phyloP scores from a whole-genome alignment of 163 green algal genomes.

The Scenedesmus sp. region DNA sequence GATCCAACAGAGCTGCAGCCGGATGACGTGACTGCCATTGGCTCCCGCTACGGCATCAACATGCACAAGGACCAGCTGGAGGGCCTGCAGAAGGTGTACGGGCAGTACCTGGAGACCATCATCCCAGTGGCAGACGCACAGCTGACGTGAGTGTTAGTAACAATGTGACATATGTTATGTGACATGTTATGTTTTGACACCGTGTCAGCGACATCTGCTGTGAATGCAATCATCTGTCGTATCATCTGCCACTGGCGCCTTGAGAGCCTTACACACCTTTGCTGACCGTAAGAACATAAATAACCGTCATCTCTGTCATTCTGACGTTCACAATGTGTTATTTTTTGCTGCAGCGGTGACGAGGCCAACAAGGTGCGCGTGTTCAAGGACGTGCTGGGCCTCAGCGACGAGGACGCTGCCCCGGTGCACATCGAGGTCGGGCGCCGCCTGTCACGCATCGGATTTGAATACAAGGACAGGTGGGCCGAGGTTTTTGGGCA shows the following conservation, averaged over 20 bases:
- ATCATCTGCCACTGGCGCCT: neutral
- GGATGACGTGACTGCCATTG: constrained; percentile 67
- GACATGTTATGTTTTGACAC: neutral
- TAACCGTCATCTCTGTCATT: neutral
- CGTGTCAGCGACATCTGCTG: too few relatives aligned
- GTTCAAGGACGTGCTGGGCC: constrained; percentile 93
- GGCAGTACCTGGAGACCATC: constrained; percentile 81
- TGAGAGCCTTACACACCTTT: too few relatives aligned
- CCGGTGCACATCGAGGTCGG: constrained; percentile 83
- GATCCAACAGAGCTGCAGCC: constrained; percentile 69
- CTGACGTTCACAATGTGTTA: constrained; percentile 4
- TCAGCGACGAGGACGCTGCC: constrained; percentile 92
- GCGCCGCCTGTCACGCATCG: constrained; percentile 73
- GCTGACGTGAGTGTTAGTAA: constrained; percentile 57
- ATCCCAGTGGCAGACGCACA: constrained; percentile 83
- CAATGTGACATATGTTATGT: neutral
- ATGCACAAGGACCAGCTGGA: constrained; percentile 66
- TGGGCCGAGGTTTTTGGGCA: neutral
- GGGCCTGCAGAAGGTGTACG: constrained; percentile 82
- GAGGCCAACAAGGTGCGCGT: constrained; percentile 81
- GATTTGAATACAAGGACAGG: constrained; percentile 72
- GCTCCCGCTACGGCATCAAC: constrained; percentile 78
- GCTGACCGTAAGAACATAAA: neutral
- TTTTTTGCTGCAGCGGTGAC: constrained; percentile 60
- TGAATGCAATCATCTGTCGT: neutral